phyloP scores from a whole-genome alignment of 345 rosid species.

The Psidium guajava region DNA sequence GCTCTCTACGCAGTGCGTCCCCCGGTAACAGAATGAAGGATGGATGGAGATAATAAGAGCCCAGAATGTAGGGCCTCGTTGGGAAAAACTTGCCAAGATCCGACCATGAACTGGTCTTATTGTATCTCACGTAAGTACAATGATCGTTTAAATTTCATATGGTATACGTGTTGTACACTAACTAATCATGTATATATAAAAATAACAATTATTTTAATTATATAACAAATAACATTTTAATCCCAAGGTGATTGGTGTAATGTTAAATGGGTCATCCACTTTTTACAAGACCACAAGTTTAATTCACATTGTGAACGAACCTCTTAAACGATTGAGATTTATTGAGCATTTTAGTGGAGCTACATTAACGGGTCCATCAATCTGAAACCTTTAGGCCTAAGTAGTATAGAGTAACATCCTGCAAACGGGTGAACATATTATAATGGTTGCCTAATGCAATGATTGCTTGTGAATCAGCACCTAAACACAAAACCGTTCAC shows the following conservation, averaged over 20 bases:
- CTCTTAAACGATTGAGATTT: too few relatives aligned
- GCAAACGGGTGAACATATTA: not conserved
- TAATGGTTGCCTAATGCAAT: not conserved
- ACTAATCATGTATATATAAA: not conserved
- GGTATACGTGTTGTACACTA: not conserved
- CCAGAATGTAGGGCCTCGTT: not conserved
- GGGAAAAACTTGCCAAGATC: not conserved
- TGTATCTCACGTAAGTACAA: not conserved
- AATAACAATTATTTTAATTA: not conserved
- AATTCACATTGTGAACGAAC: accelerated
- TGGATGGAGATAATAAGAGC: not conserved
- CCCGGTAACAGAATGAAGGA: not conserved
- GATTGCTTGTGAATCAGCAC: not conserved
- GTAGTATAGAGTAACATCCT: not conserved
- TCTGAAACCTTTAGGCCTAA: too few relatives aligned
- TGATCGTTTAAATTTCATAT: not conserved
- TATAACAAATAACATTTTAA: not conserved
- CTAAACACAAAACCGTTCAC: not conserved
- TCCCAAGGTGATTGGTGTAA: accelerated
- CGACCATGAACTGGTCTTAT: not conserved
- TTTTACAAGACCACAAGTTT: accelerated
- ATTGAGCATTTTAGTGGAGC: too few relatives aligned
- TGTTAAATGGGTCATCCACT: not conserved
- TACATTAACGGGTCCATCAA: too few relatives aligned
- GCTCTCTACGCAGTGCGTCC: not conserved